Conservation (phyloP, 2,329 filamentous ascomycete genomes). For the Colletotrichum filicis region DNA sequence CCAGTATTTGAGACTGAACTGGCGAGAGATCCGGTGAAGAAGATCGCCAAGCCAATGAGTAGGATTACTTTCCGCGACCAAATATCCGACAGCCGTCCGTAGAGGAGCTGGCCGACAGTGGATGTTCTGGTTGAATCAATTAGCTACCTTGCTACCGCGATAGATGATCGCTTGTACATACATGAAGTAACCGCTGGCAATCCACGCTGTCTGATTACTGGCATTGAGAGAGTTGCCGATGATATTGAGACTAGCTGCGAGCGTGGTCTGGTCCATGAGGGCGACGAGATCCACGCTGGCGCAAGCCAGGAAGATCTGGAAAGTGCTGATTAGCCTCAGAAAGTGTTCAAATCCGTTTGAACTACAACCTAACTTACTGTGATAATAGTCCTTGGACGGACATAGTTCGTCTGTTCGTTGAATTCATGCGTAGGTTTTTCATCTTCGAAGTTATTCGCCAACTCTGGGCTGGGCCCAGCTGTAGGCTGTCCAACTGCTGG, state of each 20-base stretch:
- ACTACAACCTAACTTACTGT: conserved; percentile 48
- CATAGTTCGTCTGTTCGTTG: conserved; percentile 68
- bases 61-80: conserved; percentile 57
- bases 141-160: not conserved
- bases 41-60: conserved; percentile 51
- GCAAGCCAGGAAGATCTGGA: conserved; percentile 66
- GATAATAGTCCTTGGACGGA: conserved; percentile 60
- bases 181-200: conserved; percentile 67
- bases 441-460: conserved; percentile 34
- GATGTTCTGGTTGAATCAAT: conserved; percentile 46
- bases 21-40: conserved; percentile 56
- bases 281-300: conserved; percentile 65
- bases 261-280: conserved; percentile 67
- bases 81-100: conserved; percentile 58
- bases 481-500: not conserved
- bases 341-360: no score
- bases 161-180: conserved; percentile 40
- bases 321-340: not conserved
- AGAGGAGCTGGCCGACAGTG: conserved; percentile 58
- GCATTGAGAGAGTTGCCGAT: conserved; percentile 62
- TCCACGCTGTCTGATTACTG: conserved; percentile 63
- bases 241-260: conserved; percentile 65
- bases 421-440: conserved; percentile 47
- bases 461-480: conserved; percentile 26
- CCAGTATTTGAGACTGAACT: conserved; percentile 53